Evolutionary conservation across 495 filamentous ascomycete genomes (phyloP).

Genomic region (Talaromyces borbonicus): DNA sequence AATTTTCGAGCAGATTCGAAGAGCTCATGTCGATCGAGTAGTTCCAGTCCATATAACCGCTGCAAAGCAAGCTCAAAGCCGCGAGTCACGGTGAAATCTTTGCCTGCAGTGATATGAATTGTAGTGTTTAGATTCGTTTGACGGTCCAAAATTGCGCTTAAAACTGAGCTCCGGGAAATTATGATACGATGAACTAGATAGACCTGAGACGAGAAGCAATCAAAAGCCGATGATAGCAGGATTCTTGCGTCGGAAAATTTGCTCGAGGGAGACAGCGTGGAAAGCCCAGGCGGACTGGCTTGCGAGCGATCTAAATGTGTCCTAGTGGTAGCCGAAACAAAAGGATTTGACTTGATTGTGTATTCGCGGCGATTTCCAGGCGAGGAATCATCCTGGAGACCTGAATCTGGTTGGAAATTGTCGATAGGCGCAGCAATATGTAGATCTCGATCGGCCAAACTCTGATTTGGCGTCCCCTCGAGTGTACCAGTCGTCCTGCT

Average conservation of each 20-base stretch:
- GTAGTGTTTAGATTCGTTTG: background rate
- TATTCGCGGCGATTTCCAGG: too few species aligned
- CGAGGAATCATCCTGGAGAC: too few species aligned
- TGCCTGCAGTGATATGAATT: constrained; percentile 12
- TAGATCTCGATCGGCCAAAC: too few species aligned
- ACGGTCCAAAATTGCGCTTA: background rate
- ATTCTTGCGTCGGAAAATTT: constrained; percentile 16
- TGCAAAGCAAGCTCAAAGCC: constrained; percentile 20
- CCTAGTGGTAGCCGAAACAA: too few species aligned
- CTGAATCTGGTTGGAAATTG: too few species aligned
- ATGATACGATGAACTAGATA: constrained; percentile 15
- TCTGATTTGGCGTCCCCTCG: too few species aligned
- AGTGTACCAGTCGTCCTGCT: too few species aligned
- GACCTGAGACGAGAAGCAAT: constrained; percentile 9
- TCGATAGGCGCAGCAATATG: too few species aligned
- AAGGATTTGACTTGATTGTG: too few species aligned
- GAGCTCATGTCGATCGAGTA: constrained; percentile 10
- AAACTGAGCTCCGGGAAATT: constrained; percentile 6
- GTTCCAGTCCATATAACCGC: constrained; percentile 17
- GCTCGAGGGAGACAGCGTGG: too few species aligned
- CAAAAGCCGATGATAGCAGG: constrained; percentile 10
- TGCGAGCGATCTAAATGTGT: too few species aligned
- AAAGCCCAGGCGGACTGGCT: too few species aligned
- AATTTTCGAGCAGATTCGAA: constrained; percentile 5
- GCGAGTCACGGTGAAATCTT: constrained; percentile 13